Base-by-base conservation (phyloP, 768 basidiomycete genomes). In the Mycena maculata region DNA sequence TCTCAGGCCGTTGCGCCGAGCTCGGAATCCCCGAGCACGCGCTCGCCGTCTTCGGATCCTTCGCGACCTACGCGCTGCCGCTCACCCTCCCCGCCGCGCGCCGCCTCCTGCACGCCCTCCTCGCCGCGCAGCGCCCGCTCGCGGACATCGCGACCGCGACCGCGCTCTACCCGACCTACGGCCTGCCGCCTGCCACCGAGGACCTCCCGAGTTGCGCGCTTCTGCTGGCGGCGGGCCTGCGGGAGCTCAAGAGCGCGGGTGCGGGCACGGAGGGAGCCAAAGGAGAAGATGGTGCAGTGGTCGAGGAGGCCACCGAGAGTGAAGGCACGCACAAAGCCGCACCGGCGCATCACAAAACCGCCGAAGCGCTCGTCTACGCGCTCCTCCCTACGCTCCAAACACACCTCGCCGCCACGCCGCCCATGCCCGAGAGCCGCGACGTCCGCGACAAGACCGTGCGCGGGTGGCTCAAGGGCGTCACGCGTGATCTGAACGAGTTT, bases 401-500 rank as follows among this genome's bases (percentile, higher is more conserved):
- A 18, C 39, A 33, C 5, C 61, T 71, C n/a, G 30, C 38, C 23
- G n/a, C 5, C 11, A 49, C 65, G 8, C 27, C 39, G 41, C 69
- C 69, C 5, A 71, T 71, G 60, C 62, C 69, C 7, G 47, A 22
- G 27, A 67, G 65, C 42, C 45, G 48, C n/a, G 62, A 67, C 33
- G 38, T 67, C 11, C 62, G 59, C 13, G 69, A 71, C 36, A 71
- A 71, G 65, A 67, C 61, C 22, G 20, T 71, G 31, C 61, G 69
- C 16, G 1, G 16, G 22, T 71, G 69, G 69, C 27, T 67, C 38
- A 67, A 64, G 45, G 53, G 36, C 58, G 30, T 63, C 2, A 63
- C 52, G 65, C 48, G 25, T 23, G 65, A 67, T 12, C 27, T 71
- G 41, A 41, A 57, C 15, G 65, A 50, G 38, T 67, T 67, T 58